Percentiles rank a stretch among this genome's conserved stretches.
These are phyloP conservation scores for Dorcoceras hygrometricum DNA, from an alignment of 257 asterid genomes.

Conservation along the genomic window DNA sequence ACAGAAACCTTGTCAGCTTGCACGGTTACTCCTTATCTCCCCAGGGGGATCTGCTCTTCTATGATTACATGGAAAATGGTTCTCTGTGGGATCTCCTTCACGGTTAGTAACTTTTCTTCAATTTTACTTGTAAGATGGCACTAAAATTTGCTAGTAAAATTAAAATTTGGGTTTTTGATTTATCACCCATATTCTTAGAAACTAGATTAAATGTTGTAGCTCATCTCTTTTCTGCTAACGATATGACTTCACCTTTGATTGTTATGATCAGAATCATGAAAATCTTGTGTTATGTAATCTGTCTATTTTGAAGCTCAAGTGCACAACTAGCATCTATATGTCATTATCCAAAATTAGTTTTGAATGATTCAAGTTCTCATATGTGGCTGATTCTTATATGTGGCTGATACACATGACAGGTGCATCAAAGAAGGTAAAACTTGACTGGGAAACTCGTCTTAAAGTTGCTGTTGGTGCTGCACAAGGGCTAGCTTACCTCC, in stretches of 20 bases:
- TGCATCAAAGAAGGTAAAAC: conserved; percentile 76
- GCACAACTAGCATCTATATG: background rate
- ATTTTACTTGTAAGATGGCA: background rate
- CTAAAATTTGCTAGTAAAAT: background rate
- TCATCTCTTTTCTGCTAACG: background rate
- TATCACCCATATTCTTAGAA: background rate
- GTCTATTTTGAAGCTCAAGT: background rate
- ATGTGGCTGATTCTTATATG: background rate
- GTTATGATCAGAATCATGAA: background rate
- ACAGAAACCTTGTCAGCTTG: conserved; percentile 92
- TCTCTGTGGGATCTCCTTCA: conserved; percentile 99
- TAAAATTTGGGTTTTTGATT: background rate
- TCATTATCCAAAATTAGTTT: background rate
- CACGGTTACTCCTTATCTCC: conserved; percentile 89
- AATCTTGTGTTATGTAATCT: background rate
- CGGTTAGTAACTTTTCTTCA: conserved; percentile 41
- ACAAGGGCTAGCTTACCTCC: conserved; percentile 95
- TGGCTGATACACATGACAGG: conserved; percentile 37
- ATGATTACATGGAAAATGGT: conserved; percentile 96
- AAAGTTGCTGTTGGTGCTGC: conserved; percentile 95
- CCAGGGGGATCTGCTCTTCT: conserved; percentile 85
- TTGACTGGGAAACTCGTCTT: conserved; percentile 93
- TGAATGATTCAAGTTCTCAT: background rate
- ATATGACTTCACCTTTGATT: background rate
- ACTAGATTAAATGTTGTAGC: background rate